Evolutionary conservation across 164 flowering plant genomes (phyloP), one percentile per base, ranked within the genome.

Genomic region (Platanus orientalis): DNA sequence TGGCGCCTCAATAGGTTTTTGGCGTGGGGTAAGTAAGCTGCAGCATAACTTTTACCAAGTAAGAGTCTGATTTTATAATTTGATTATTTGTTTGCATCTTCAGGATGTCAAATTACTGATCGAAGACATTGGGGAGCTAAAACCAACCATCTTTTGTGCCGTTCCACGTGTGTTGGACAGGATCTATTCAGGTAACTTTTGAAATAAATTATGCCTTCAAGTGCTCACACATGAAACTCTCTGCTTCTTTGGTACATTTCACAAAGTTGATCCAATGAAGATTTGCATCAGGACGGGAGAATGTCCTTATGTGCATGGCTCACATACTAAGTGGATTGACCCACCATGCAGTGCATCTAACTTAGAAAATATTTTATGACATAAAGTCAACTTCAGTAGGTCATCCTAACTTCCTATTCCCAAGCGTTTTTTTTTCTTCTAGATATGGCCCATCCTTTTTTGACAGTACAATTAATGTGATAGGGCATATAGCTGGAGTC

Each of bases 161-260:
- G 99, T 95, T 60, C 99, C 99, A 20, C 97, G 99, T 56, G 99
- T 95, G 25, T 64, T 95, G 52, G 99, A 95, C 52, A 78, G 94
- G 69, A 80, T 95, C 32, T 84, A 95, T 70, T 62, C 97, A 64
- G 98, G 98, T 90, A 68, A 1, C 39, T 20, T 34, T 25, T 55
- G 24, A 16, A 45, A 30, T 7, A 13, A 36, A 19, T 50, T 23
- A 42, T 24, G 7, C 66, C 29, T 23, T 5, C 7, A n/a, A 4
- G 20, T 51, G 26, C 7, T 19, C 44, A 6, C 34, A 25, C n/a
- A 4, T 32, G 36, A 30, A 20, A 48, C 49, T 68, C 26, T 61
- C 23, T 53, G 55, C 51, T 29, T 62, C 27, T 20, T 29, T 54
- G 11, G 61, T 24, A 40, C n/a, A 58, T 13, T 20, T 4, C 39